Base-by-base conservation (phyloP, 164 flowering plant genomes). In the Litsea cubeba region DNA sequence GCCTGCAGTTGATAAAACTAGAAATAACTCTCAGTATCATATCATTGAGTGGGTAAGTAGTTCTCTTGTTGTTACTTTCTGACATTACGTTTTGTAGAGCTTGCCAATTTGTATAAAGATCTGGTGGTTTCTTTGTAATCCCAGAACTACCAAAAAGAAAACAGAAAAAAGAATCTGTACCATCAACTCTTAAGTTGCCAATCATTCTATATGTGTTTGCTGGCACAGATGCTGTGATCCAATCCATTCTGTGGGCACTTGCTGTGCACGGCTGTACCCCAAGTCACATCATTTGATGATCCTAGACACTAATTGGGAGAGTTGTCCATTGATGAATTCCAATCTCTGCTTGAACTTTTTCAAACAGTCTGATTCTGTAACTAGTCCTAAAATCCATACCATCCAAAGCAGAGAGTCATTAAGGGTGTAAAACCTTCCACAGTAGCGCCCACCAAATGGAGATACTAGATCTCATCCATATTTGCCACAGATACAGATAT, bases 21-120 rank as follows among this genome's bases (percentile, higher is more conserved):
- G 75, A 68, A 72, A 23, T 2, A 72, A 71, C 8, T 40, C 84
- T 15, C 75, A 67, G n/a, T 77, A 71, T 70, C 91, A 89, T 57
- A 86, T 89, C 62, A 81, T 80, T 50, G 86, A 88, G 6, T 89
- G 95, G 95, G 95, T 87, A 82, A 79, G 81, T 54, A 10, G 15
- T 40, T 66, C 28, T 25, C 28, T 12, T 8, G 4, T 51, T 51
- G 14, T 51, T 51, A 51, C 18, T 51, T 0, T 17, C 58, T 17
- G 18, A 51, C 18, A 51, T 51, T 51, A 4, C 58, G 6, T 30
- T 12, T 51, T 12, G 58, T 3, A 51, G 58, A 51, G 14, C 58
- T 12, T 51, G 17, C 58, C 58, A 51, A 12, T 51, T 17, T 30
- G 35, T 51, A 51, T 51, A 51, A 51, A 51, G 58, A 51, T 12